These are phyloP conservation scores for Coleophoma cylindrospora DNA, from an alignment of 2,329 filamentous ascomycete genomes.

Conservation along the genomic window DNA sequence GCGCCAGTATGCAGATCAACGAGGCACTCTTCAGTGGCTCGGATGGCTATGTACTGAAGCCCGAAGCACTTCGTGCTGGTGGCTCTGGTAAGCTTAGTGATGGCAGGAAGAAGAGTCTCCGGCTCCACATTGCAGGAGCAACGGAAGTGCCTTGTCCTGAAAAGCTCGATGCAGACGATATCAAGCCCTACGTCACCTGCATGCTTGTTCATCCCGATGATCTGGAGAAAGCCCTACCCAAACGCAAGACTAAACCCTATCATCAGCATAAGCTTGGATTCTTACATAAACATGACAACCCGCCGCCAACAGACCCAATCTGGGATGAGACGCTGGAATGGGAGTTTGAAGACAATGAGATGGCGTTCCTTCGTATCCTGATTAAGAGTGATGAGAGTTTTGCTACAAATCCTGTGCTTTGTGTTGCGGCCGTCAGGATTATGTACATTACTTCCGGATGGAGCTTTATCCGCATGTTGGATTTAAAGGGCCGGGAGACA, in stretches of 20 bases:
- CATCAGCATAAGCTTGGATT: conserved; percentile 54
- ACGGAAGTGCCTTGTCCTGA: conserved; percentile 52
- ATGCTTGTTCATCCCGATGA: conserved; percentile 55
- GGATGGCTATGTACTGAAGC: conserved; percentile 63
- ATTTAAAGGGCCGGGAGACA: conserved; percentile 60
- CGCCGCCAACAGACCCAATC: conserved; percentile 53
- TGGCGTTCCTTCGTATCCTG: conserved; percentile 58
- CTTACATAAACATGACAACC: conserved; percentile 53
- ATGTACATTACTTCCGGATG: conserved; percentile 51
- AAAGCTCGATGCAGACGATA: conserved; percentile 43
- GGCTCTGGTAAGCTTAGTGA: conserved; percentile 45
- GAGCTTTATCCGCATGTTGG: conserved; percentile 60
- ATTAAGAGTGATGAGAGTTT: conserved; percentile 65
- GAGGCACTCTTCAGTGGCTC: conserved; percentile 62
- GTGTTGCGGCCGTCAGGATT: conserved; percentile 55
- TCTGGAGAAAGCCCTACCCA: conserved; percentile 41
- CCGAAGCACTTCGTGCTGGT: conserved; percentile 49
- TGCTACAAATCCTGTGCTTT: conserved; percentile 55
- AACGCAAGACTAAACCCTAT: conserved; percentile 58
- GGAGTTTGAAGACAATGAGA: conserved; percentile 63
- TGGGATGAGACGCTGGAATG: conserved; percentile 65
- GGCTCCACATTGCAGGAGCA: conserved; percentile 57
- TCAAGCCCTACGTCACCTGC: conserved; percentile 63
- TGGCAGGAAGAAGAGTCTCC: conserved; percentile 41
- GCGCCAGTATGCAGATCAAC: conserved; percentile 61